phyloP scores from a whole-genome alignment of 148 eudicot species.

The Cornus suecica region DNA sequence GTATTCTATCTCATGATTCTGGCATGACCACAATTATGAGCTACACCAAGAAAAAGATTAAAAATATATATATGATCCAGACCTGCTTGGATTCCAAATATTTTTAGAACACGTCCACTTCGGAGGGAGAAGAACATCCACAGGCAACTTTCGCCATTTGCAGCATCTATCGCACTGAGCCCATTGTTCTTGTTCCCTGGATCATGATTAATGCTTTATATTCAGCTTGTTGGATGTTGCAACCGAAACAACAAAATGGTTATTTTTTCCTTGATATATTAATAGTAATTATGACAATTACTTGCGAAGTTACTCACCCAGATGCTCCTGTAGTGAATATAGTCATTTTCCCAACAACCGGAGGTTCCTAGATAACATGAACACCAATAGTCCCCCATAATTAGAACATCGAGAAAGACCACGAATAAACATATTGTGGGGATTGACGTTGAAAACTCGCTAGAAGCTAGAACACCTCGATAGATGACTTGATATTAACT shows the following conservation, averaged over 20 bases:
- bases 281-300: not conserved
- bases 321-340: constrained; percentile 46
- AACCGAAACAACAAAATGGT: not conserved
- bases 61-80: not conserved
- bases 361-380: constrained; percentile 68
- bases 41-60: not conserved
- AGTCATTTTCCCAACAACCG: constrained; percentile 81
- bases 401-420: no score
- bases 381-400: constrained; percentile 6
- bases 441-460: not conserved
- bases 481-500: not conserved
- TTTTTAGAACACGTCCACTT: constrained; percentile 84
- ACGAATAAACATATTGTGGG: not conserved
- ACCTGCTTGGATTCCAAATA: constrained; percentile 83
- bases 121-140: constrained; percentile 69
- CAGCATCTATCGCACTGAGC: constrained; percentile 85
- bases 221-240: constrained; percentile 10
- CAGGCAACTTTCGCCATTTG: constrained; percentile 85
- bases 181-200: constrained; percentile 85
- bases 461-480: not conserved
- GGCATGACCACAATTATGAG: not conserved
- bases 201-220: constrained; percentile 11
- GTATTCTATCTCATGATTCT: not conserved
- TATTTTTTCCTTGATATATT: not conserved
- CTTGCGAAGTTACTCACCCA: constrained; percentile 54